Percentiles rank a stretch among this genome's conserved stretches.
Evolutionary conservation across 2,329 filamentous ascomycete genomes (phyloP).

Genomic region (Sphaerostilbella broomeana): DNA sequence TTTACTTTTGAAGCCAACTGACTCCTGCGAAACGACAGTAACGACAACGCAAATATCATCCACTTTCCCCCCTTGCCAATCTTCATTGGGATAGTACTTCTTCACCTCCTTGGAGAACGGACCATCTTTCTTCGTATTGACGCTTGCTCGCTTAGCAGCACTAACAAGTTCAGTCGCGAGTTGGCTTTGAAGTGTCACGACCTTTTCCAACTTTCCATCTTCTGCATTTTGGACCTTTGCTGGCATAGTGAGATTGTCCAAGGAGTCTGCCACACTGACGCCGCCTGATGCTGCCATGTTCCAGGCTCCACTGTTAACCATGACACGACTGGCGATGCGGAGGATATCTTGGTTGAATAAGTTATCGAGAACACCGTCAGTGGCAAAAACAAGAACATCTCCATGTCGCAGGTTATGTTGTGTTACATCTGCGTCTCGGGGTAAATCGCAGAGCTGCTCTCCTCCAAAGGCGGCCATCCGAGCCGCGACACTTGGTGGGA

Average conservation of each 20-base stretch:
- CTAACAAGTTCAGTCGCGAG: conserved; percentile 73
- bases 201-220: conserved; percentile 20
- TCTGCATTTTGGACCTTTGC: conserved; percentile 20
- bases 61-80: conserved; percentile 86
- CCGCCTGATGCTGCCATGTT: conserved; percentile 51
- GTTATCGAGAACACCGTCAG: conserved; percentile 95
- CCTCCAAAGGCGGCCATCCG: conserved; percentile 82
- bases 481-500: conserved; percentile 71
- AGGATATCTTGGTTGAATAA: conserved; percentile 86
- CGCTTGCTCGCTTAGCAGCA: conserved; percentile 77
- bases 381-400: conserved; percentile 88
- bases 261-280: conserved; percentile 55
- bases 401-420: conserved; percentile 75
- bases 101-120: conserved; percentile 95
- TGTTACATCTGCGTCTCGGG: conserved; percentile 74
- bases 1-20: conserved; percentile 25
- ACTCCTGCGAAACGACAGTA: conserved; percentile 65
- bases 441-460: conserved; percentile 71
- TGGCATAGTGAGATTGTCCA: conserved; percentile 40
- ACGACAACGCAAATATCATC: conserved; percentile 92
- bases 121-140: conserved; percentile 75
- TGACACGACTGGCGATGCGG: conserved; percentile 66
- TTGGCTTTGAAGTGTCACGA: conserved; percentile 62
- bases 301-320: conserved; percentile 73
- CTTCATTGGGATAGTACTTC: conserved; percentile 76